Evolutionary conservation across 768 basidiomycete genomes (phyloP).

Genomic region (Panus rudis): DNA sequence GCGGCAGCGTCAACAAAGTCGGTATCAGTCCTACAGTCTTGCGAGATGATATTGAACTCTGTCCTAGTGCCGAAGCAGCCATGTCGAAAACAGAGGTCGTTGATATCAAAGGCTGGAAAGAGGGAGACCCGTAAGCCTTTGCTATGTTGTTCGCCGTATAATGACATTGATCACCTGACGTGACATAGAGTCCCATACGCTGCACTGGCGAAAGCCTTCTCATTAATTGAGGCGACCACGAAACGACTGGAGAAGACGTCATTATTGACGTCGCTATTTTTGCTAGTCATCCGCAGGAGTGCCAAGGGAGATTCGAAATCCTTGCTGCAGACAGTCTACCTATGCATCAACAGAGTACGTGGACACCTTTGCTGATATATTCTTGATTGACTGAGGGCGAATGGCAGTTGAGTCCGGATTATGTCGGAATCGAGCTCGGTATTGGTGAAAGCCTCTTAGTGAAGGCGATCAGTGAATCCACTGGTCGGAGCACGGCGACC

Average conservation of each 20-base stretch:
- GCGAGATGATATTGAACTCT: not conserved
- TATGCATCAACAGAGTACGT: slow-evolving; percentile 94
- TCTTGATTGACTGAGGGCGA: not conserved
- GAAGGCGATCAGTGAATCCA: slow-evolving; percentile 93
- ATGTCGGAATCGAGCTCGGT: slow-evolving; percentile 90
- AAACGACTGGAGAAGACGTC: slow-evolving; percentile 92
- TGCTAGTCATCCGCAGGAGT: slow-evolving; percentile 85
- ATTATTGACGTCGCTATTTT: slow-evolving; percentile 79
- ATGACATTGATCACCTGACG: not conserved
- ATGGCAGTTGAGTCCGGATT: slow-evolving; percentile 84
- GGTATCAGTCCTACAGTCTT: slow-evolving; percentile 8
- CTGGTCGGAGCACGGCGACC: slow-evolving; percentile 74
- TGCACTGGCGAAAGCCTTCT: slow-evolving; percentile 83
- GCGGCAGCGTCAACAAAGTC: slow-evolving; percentile 65
- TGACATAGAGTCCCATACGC: slow-evolving; percentile 81
- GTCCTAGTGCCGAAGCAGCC: slow-evolving; percentile 58
- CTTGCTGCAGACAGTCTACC: slow-evolving; percentile 83
- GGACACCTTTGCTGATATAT: slow-evolving; percentile 2
- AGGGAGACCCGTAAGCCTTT: slow-evolving; percentile 66
- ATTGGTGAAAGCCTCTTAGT: slow-evolving; percentile 92
- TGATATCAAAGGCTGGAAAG: slow-evolving; percentile 80
- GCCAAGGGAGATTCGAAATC: slow-evolving; percentile 65
- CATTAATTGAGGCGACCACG: slow-evolving; percentile 87
- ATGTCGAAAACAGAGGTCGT: slow-evolving; percentile 56
- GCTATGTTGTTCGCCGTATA: not conserved